Conservation (phyloP, 805 yeast species). For the Kazachstania bromeliacearum region DNA sequence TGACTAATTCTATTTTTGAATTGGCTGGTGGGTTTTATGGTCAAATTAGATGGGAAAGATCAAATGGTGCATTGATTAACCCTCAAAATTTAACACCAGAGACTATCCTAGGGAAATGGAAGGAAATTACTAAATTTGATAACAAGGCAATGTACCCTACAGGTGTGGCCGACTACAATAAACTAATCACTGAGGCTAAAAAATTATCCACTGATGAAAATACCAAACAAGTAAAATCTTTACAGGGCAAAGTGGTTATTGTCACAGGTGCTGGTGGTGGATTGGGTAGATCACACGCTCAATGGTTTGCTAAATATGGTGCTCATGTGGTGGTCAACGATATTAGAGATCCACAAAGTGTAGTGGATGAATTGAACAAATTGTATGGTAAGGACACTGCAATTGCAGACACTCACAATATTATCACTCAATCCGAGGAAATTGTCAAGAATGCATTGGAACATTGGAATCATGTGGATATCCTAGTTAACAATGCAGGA, state of each 20-base stretch:
- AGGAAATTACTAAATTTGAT: conserved; percentile 53
- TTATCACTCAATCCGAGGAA: conserved; percentile 60
- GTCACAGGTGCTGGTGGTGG: conserved; percentile 96
- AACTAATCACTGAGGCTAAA: conserved; percentile 44
- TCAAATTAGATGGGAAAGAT: conserved; percentile 91
- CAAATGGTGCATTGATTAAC: conserved; percentile 75
- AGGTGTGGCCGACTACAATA: conserved; percentile 61
- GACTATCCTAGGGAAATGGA: conserved; percentile 60
- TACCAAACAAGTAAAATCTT: conserved; percentile 39
- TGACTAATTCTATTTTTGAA: conserved; percentile 75
- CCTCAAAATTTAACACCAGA: conserved; percentile 76
- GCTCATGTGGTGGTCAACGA: conserved; percentile 94
- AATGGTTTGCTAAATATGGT: conserved; percentile 78
- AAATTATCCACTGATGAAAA: conserved; percentile 56
- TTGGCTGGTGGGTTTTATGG: conserved; percentile 91
- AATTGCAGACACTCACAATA: conserved; percentile 75
- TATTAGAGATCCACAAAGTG: conserved; percentile 60
- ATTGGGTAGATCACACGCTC: conserved; percentile 83
- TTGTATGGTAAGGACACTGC: conserved; percentile 66
- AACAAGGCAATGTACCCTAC: conserved; percentile 57
- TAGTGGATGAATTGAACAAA: conserved; percentile 61
- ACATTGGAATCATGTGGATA: conserved; percentile 74
- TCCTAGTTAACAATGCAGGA: conserved; percentile 89
- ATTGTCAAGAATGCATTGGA: conserved; percentile 71
- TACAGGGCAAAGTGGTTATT: conserved; percentile 77